A percentile compares a stretch with the other conserved stretches of the same genome.
phyloP scores from a whole-genome alignment of 2,329 filamentous ascomycete genomes.

The Colletotrichum echinochloae region DNA sequence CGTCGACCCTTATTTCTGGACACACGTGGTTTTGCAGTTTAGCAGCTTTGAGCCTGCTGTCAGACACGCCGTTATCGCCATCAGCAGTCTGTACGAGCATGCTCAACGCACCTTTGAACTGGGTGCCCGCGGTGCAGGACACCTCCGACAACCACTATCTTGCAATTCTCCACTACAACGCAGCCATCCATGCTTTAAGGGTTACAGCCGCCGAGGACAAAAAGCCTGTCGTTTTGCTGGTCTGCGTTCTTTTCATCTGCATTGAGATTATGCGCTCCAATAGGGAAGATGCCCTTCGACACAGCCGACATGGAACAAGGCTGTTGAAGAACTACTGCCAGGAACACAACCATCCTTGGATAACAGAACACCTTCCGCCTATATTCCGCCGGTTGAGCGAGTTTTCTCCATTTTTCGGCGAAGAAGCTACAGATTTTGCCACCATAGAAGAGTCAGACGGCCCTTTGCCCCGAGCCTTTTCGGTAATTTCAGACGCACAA shows the following conservation, averaged over 20 bases:
- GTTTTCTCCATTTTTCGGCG: constrained; percentile 12
- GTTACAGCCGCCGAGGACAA: constrained; percentile 14
- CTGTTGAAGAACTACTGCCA: not conserved
- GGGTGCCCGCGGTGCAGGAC: not conserved
- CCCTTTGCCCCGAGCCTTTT: not conserved
- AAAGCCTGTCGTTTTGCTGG: constrained; percentile 27
- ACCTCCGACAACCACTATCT: not conserved
- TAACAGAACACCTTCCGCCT: not conserved
- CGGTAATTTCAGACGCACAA: not conserved
- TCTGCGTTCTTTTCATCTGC: constrained; percentile 42
- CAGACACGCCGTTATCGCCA: constrained; percentile 11
- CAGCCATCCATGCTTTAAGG: constrained; percentile 33
- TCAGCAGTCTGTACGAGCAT: constrained; percentile 7
- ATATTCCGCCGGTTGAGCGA: constrained; percentile 14
- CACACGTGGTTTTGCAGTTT: constrained; percentile 12
- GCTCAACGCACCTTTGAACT: not conserved
- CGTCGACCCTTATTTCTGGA: constrained; percentile 10
- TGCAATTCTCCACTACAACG: constrained; percentile 35
- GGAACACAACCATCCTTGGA: not conserved
- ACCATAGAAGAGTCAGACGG: not conserved
- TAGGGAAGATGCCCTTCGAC: not conserved
- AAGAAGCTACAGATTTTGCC: not conserved
- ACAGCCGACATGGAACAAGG: constrained; percentile 11
- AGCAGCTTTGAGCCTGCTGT: constrained; percentile 4
- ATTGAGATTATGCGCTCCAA: constrained; percentile 18